A percentile compares a stretch with the other conserved stretches of the same genome.
phyloP scores from a whole-genome alignment of 2,329 filamentous ascomycete genomes.

The Diaporthe velutina region DNA sequence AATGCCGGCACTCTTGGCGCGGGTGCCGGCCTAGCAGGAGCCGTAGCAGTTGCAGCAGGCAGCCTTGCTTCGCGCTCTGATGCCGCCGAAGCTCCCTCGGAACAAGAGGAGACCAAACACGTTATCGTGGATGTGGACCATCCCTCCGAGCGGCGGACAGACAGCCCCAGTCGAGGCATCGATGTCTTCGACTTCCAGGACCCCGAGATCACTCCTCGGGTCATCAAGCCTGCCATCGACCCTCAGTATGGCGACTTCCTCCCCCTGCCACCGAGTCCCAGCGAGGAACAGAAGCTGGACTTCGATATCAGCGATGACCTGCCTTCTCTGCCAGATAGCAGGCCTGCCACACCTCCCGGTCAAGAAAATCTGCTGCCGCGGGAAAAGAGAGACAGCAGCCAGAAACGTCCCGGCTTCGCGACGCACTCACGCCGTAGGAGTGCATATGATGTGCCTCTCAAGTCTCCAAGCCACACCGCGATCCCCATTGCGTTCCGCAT shows the following conservation, averaged over 20 bases:
- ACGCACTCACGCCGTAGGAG: slow-evolving; percentile 63
- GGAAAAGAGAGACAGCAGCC: slow-evolving; percentile 49
- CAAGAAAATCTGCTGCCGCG: slow-evolving; percentile 56
- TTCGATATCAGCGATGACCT: slow-evolving; percentile 54
- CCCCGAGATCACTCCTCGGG: slow-evolving; percentile 69
- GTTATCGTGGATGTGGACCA: slow-evolving; percentile 28
- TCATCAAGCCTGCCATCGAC: slow-evolving; percentile 75
- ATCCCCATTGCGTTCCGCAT: slow-evolving; percentile 70
- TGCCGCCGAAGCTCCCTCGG: slow-evolving; percentile 59
- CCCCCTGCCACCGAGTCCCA: slow-evolving; percentile 72
- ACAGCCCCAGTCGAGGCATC: slow-evolving; percentile 44
- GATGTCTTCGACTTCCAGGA: slow-evolving; percentile 57
- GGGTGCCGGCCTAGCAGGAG: slow-evolving; percentile 74
- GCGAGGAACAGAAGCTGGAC: slow-evolving; percentile 59
- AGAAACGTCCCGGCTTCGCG: slow-evolving; percentile 36
- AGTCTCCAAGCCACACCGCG: slow-evolving; percentile 69
- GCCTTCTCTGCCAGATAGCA: slow-evolving; percentile 70
- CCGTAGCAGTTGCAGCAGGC: slow-evolving; percentile 53
- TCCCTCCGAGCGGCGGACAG: slow-evolving; percentile 36
- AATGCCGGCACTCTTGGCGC: slow-evolving; percentile 78
- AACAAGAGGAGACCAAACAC: slow-evolving; percentile 45
- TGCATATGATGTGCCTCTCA: slow-evolving; percentile 59
- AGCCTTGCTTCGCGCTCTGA: slow-evolving; percentile 53
- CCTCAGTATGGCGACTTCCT: slow-evolving; percentile 75
- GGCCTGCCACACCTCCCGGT: slow-evolving; percentile 68